Conservation (phyloP, 176 grass and related monocot species). For the Carex parvula region DNA sequence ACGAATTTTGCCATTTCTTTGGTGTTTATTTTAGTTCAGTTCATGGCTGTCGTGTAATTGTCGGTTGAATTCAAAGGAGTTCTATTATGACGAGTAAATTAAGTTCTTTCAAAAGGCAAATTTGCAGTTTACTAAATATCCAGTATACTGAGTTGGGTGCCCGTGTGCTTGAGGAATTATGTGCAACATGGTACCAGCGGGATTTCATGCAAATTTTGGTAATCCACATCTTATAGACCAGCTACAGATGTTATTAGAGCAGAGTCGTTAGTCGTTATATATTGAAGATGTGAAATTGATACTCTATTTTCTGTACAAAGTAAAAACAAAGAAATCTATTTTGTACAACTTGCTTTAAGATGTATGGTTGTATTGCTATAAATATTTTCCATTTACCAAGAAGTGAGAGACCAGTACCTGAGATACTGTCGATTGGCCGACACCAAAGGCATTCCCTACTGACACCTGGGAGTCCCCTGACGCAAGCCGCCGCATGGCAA, state of each 20-base stretch:
- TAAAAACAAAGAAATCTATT: neutral
- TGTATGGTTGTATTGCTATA: neutral
- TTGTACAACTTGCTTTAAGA: neutral
- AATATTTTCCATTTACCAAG: neutral
- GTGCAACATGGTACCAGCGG: neutral
- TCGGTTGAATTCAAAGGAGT: neutral
- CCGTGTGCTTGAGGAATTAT: neutral
- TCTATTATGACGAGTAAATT: neutral
- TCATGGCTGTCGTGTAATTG: neutral
- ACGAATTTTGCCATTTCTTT: neutral
- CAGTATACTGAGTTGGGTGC: neutral
- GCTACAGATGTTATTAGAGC: neutral
- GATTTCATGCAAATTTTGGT: neutral
- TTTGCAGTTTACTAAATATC: neutral
- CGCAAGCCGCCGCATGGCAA: conserved; percentile 85
- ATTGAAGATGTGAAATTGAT: neutral
- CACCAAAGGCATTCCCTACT: conserved; percentile 80
- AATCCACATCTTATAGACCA: neutral
- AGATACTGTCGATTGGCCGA: conserved; percentile 93
- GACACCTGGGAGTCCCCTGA: conserved; percentile 95
- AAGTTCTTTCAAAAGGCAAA: neutral
- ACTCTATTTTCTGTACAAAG: neutral
- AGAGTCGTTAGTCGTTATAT: neutral
- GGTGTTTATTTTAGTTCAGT: neutral
- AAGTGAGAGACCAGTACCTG: conserved; percentile 4